Base-by-base conservation (phyloP, 495 filamentous ascomycete species). In the Bombardia bombarda region DNA sequence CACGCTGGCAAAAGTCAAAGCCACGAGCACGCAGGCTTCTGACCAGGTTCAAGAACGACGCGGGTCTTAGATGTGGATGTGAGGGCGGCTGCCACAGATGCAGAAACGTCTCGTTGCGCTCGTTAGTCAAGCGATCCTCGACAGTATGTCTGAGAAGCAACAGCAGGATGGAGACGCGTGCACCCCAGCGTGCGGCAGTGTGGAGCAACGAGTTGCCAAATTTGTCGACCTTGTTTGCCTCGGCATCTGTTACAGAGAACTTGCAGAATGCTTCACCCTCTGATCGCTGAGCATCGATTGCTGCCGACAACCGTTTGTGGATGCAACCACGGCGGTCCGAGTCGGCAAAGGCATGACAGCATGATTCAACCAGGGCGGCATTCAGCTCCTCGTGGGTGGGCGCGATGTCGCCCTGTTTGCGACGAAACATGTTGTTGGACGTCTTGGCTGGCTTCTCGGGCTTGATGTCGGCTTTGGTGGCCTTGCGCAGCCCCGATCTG, bases 121-220 rank as follows among this genome's bases (percentile, higher is more conserved):
- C 43, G 48, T 61, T 61, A 18, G 56, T 43, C 28, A 49, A 37
- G 30, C 55, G 53, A 4, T 59, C 35, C n/a, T 61, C 58, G 28
- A 55, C 48, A 1, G 53, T 57, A 44, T 52, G 56, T n/a, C 51
- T 40, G n/a, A 59, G 43, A 20, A 61, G 52, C 32, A 59, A 42
- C 31, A 59, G 20, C 21, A 61, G 42, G 13, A 61, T 42, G 1
- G 56, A 59, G 1, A 61, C 51, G 20, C 58, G 56, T 16, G 58
- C 58, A 24, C 58, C 58, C 58, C 58, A 61, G 7, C 58, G 34
- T 7, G 58, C 58, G 7, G 58, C 58, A 6, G 57, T 53, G 30
- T 61, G 56, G 10, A 61, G 56, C 25, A 61, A 47, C 22, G 53
- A 46, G 56, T 61, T 61, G 36, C 58, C 58, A 18, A 49, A 61